Conservation (phyloP, 2,329 filamentous ascomycete species). For the Clarireedia sp. region DNA sequence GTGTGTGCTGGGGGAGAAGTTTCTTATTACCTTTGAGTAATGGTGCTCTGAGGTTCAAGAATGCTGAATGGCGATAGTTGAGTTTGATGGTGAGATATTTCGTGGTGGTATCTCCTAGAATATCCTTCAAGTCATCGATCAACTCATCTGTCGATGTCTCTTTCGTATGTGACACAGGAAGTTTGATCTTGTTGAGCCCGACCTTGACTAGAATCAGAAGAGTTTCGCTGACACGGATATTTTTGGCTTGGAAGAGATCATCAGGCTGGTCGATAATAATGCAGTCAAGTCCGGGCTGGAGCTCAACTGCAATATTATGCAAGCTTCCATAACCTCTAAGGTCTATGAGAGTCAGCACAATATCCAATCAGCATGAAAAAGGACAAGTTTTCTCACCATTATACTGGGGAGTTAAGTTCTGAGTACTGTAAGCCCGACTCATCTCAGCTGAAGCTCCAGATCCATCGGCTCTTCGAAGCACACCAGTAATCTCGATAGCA, state of each 20-base stretch:
- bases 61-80: conserved; percentile 49
- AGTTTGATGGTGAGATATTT: conserved; percentile 46
- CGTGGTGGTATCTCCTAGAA: conserved; percentile 42
- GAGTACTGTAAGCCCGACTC: not conserved
- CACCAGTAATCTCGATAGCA: conserved; percentile 31
- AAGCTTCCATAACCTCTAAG: conserved; percentile 20
- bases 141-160: conserved; percentile 43
- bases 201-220: conserved; percentile 27
- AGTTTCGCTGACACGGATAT: conserved; percentile 21
- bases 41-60: conserved; percentile 24
- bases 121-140: conserved; percentile 49
- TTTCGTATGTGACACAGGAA: conserved; percentile 23
- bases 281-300: conserved; percentile 21
- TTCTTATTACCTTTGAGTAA: conserved; percentile 23
- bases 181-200: conserved; percentile 16
- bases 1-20: conserved; percentile 38
- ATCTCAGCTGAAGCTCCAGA: conserved; percentile 3
- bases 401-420: not conserved
- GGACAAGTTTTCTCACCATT: not conserved
- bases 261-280: conserved; percentile 24
- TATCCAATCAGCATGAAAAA: not conserved
- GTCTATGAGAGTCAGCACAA: conserved; percentile 10
- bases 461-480: conserved; percentile 19
- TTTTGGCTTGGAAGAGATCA: conserved; percentile 20
- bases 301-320: conserved; percentile 25